Percentiles rank a stretch among this genome's conserved stretches.
phyloP scores from a whole-genome alignment of 345 rosid genomes.

The Corymbia maculata region DNA sequence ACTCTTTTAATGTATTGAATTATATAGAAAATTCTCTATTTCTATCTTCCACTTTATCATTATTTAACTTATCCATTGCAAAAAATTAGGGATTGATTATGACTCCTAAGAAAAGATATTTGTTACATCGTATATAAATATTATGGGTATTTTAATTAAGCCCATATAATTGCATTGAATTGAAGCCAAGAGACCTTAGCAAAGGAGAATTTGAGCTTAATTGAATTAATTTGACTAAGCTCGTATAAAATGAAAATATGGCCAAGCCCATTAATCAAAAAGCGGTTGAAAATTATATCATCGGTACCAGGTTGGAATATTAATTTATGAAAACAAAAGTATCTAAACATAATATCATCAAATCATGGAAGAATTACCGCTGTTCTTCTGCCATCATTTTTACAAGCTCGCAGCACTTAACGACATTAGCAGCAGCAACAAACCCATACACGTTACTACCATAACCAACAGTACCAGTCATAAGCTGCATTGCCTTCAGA shows the following conservation, averaged over 20 bases:
- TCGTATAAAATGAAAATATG: background rate
- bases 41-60: too few species aligned
- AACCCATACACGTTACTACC: background rate
- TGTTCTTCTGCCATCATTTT: background rate
- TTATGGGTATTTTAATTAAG: background rate
- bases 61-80: background rate
- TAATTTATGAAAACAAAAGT: background rate
- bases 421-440: background rate
- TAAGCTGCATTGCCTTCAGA: constrained; percentile 81
- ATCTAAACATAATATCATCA: background rate
- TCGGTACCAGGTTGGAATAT: background rate
- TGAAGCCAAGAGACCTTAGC: background rate
- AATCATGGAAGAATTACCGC: background rate
- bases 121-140: background rate
- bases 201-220: background rate
- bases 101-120: background rate
- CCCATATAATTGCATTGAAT: background rate
- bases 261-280: background rate
- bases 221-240: background rate
- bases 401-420: background rate
- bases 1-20: too few species aligned
- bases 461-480: constrained; percentile 51
- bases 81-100: background rate
- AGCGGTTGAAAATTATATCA: background rate
- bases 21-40: too few species aligned